Evolutionary conservation across 1,284 basidiomycete genomes (phyloP).

Genomic region (Polyporus tsugae): DNA sequence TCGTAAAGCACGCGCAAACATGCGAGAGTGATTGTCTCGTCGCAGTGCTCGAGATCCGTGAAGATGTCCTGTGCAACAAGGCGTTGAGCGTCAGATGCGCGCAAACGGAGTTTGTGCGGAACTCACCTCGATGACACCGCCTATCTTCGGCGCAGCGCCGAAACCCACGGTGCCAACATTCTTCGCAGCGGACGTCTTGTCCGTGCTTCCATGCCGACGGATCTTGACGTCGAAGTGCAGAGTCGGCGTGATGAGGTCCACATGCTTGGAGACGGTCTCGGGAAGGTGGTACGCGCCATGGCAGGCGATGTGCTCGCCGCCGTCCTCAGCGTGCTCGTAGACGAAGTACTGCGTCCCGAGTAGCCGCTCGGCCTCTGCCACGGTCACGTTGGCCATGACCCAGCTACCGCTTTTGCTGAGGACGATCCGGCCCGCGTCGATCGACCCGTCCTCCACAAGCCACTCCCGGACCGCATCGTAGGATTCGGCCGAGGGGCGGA

Average conservation of each 20-base stretch:
- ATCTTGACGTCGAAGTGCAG: slow-evolving; percentile 36
- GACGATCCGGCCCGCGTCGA: slow-evolving; percentile 43
- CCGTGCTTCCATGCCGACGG: slow-evolving; percentile 18
- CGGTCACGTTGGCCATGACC: slow-evolving; percentile 53
- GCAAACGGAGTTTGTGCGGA: slow-evolving; percentile 34
- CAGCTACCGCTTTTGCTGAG: slow-evolving; percentile 50
- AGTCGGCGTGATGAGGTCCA: slow-evolving; percentile 36
- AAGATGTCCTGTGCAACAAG: slow-evolving; percentile 29
- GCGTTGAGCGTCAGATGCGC: neutral
- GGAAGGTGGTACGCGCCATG: slow-evolving; percentile 32
- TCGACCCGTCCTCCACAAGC: slow-evolving; percentile 48
- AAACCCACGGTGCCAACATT: slow-evolving; percentile 24
- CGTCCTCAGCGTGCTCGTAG: slow-evolving; percentile 45
- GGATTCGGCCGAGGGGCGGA: slow-evolving; percentile 52
- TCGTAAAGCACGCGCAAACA: slow-evolving; percentile 63
- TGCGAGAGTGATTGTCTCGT: slow-evolving; percentile 55
- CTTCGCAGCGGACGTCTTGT: slow-evolving; percentile 25
- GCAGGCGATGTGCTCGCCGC: slow-evolving; percentile 31
- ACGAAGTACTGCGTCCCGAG: slow-evolving; percentile 55
- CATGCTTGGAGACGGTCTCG: slow-evolving; percentile 34
- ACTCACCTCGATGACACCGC: slow-evolving; percentile 55
- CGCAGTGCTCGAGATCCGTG: slow-evolving; percentile 42
- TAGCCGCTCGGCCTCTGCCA: slow-evolving; percentile 54
- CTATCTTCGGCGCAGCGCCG: slow-evolving; percentile 25
- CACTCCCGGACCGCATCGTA: slow-evolving; percentile 51